Base-by-base conservation (phyloP, 495 filamentous ascomycete species). In the Lindgomyces ingoldianus region DNA sequence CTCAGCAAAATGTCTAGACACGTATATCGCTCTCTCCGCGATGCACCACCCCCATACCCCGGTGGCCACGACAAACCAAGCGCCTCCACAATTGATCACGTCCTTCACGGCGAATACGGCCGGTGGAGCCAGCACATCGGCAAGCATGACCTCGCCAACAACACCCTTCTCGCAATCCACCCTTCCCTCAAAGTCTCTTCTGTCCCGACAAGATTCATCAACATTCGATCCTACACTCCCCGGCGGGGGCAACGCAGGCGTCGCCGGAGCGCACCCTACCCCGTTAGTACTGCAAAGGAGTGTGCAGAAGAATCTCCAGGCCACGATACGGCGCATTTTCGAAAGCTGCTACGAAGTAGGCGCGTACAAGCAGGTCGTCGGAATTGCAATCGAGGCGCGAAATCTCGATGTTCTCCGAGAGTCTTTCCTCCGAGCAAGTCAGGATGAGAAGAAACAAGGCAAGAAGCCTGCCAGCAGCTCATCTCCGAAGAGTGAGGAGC, bases 331-430 rank as follows among this genome's bases (percentile, higher is more conserved):
- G 73, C 83, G 90, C 25, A 78, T 99, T 49, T 98, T 99, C 66
- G 90, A 96, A 76, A 89, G 84, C 73, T 96, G 94, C 76, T 89
- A 96, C 71, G 80, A 83, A 59, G 86, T 91, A 69, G 91, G 88
- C 59, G 86, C 91, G 52, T 99, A 96, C 78, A 85, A 91, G 60
- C 95, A 98, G 75, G 95, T 98, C n/a, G 93, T 99, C 61, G 95
- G 95, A 53, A 97, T 99, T 62, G 94, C 95, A 12, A 88, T 99
- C 39, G 95, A 99, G 72, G 95, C 95, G 29, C 89, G 92, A 73
- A 94, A 91, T 70, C 82, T 98, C 33, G 90, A 95, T 55, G 89
- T 97, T 24, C 86, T 99, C 25, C 89, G 91, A 45, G 84, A 87
- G 62, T 87, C 91, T 41, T 97, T 99, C 66, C 85, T 93, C 64